phyloP scores from a whole-genome alignment of 2,329 filamentous ascomycete species.

The Fusarium gaditjirri region DNA sequence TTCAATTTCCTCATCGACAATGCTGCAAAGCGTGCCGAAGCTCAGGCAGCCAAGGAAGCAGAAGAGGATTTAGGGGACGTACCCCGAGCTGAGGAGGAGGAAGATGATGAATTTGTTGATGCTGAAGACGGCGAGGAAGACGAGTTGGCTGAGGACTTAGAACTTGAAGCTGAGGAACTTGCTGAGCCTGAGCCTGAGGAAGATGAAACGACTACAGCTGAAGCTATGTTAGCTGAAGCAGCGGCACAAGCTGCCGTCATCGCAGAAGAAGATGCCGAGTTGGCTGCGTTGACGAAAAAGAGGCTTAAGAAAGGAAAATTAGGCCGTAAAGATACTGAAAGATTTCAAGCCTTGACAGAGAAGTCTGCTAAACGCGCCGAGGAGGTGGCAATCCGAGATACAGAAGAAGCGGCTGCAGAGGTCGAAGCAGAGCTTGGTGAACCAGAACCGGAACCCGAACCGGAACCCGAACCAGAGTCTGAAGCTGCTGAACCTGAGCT shows the following conservation, averaged over 20 bases:
- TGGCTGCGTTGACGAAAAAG: conserved; percentile 51
- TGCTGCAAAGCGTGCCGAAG: conserved; percentile 41
- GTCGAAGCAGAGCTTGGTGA: conserved; percentile 35
- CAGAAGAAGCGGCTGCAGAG: conserved; percentile 46
- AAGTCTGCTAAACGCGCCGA: conserved; percentile 23
- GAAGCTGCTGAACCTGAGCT: conserved; percentile 40
- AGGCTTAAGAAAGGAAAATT: conserved; percentile 50
- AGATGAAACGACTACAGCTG: conserved; percentile 35
- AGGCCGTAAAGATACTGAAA: conserved; percentile 38
- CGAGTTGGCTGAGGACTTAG: conserved; percentile 2
- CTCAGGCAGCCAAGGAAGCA: conserved; percentile 44
- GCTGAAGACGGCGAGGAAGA: conserved; percentile 24
- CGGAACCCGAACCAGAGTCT: conserved; percentile 46
- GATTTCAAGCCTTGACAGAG: conserved; percentile 21
- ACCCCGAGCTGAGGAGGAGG: conserved; percentile 48
- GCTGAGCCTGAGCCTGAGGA: conserved; percentile 39
- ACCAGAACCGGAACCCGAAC: conserved; percentile 45
- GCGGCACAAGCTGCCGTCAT: conserved; percentile 20
- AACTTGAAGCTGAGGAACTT: conserved; percentile 1
- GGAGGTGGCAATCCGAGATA: conserved; percentile 22
- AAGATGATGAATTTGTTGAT: conserved; percentile 31
- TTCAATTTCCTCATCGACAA: conserved; percentile 34
- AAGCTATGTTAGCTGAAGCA: conserved; percentile 27
- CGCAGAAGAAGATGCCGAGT: conserved; percentile 55
- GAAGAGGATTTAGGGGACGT: conserved; percentile 44